Conservation (phyloP, 306 rosid genomes). For the Glycine latifolia region DNA sequence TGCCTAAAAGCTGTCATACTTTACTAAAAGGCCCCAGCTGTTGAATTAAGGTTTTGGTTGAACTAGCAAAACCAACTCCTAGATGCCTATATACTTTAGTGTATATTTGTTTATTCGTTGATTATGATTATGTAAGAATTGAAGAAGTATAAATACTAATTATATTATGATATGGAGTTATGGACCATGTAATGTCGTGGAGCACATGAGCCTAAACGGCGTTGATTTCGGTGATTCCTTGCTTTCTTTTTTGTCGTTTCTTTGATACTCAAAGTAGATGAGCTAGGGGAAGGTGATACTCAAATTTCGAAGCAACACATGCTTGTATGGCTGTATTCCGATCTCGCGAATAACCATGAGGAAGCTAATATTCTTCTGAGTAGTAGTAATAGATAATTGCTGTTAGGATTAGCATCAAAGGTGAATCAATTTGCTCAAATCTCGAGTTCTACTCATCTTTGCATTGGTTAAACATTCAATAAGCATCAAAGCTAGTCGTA, state of each 20-base stretch:
- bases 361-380: conserved; percentile 66
- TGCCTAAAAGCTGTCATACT: conserved; percentile 51
- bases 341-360: conserved; percentile 61
- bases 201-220: conserved; percentile 96
- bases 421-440: conserved; percentile 48
- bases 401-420: conserved; percentile 41
- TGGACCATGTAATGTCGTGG: conserved; percentile 60
- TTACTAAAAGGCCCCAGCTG: conserved; percentile 44
- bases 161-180: background rate
- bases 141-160: background rate
- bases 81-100: background rate
- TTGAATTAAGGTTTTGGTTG: conserved; percentile 11
- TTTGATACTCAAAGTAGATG: conserved; percentile 69
- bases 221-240: conserved; percentile 95
- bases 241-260: conserved; percentile 88
- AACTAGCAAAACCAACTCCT: conserved; percentile 43
- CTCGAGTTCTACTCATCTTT: conserved; percentile 46
- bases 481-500: background rate
- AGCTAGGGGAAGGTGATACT: conserved; percentile 54
- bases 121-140: background rate
- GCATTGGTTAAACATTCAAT: conserved; percentile 1
- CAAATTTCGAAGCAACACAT: conserved; percentile 82
- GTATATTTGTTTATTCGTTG: background rate
- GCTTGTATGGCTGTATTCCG: conserved; percentile 73
- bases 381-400: conserved; percentile 13